Base-by-base conservation (phyloP, 305 asterid species). In the Lippia alba region DNA sequence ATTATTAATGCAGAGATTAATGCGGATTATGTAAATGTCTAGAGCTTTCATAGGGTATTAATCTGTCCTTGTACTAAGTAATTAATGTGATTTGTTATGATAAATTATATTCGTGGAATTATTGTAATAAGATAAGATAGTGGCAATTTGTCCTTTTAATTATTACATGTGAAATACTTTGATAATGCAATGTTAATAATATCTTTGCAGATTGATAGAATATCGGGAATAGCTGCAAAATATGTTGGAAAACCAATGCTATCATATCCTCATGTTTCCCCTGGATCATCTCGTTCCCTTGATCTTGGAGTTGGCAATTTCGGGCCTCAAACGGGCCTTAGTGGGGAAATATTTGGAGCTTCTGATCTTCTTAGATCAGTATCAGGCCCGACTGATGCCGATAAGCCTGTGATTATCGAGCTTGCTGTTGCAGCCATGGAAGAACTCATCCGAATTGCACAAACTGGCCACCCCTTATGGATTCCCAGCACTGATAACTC, bases 401-500 rank as follows among this genome's bases (percentile, higher is more conserved):
- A 86, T 16, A 89, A 86, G 79, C 89, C 92, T 0, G 64, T 89
- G 75, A 83, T 89, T 39, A 86, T 89, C 18, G 96, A 89, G 70
- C 71, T 89, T n/a, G 96, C 92, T 14, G 96, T 87, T 57, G 83
- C 89, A 9, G 92, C 92, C 44, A 89, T 89, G 96, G 95, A 88
- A 77, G 95, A 90, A 55, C 45, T 90, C 8, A 62, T 88, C 66
- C 54, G 81, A 72, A 76, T 88, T 80, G 89, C 91, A 20, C 87
- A 88, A 24, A 60, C 81, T 1, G 90, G 86, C 11, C 91, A 88
- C 54, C 95, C 95, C 4, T 73, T 90, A 69, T 90, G 96, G 96
- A 59, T 80, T 20, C 82, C 77, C 0, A 72, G 68, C 76, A 33
- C 63, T 0, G 86, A 84, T 15, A 66, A 67, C 64, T 78, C 83